phyloP scores from a whole-genome alignment of 352 stramenopile genomes.

The Phytophthora pistaciae region DNA sequence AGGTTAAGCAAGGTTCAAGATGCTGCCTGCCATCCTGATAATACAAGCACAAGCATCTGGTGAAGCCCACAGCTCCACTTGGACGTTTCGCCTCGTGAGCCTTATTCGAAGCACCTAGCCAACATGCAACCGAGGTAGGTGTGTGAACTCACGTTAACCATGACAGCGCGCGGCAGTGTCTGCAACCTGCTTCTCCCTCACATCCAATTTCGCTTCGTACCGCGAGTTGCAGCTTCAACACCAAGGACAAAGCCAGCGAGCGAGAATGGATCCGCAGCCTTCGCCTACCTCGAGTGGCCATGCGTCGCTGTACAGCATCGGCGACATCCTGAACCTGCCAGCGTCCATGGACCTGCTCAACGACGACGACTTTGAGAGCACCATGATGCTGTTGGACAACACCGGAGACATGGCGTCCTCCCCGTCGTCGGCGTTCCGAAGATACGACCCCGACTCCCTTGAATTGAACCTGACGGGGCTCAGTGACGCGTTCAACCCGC shows the following conservation, averaged over 20 bases:
- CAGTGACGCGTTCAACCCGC: constrained; percentile 51
- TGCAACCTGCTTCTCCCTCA: constrained; percentile 23
- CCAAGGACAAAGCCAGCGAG: neutral
- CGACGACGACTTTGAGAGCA: constrained; percentile 73
- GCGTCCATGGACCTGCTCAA: constrained; percentile 58
- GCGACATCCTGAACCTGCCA: constrained; percentile 57
- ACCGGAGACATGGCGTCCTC: constrained; percentile 15
- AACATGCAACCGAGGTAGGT: neutral
- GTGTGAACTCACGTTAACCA: neutral
- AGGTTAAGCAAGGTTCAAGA: neutral
- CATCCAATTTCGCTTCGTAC: constrained; percentile 39
- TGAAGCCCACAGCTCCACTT: neutral
- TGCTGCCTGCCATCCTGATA: neutral
- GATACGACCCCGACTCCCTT: constrained; percentile 49
- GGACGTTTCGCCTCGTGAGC: neutral
- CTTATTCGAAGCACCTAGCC: constrained; percentile 4
- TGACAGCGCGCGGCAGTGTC: neutral
- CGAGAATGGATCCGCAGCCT: constrained; percentile 31
- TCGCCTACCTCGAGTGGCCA: constrained; percentile 25
- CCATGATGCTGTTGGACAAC: constrained; percentile 72
- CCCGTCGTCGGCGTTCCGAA: constrained; percentile 27
- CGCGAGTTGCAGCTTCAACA: constrained; percentile 19
- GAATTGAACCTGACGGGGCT: constrained; percentile 57
- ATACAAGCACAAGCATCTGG: neutral
- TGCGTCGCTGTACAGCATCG: constrained; percentile 44